phyloP scores from a whole-genome alignment of 2,329 filamentous ascomycete species.

The Beauveria brongniartii region DNA sequence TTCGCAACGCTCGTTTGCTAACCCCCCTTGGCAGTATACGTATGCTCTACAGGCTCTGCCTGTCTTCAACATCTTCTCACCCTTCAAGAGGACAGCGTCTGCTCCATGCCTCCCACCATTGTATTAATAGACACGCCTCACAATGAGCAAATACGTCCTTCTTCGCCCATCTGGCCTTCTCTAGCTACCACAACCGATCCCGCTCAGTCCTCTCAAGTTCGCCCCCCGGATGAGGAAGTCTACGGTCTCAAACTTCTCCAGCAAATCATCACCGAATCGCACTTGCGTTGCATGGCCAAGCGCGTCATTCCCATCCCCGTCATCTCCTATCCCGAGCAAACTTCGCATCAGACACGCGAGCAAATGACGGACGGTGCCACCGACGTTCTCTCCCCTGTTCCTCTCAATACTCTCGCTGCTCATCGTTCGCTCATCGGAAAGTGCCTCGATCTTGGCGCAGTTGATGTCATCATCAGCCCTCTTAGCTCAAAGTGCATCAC shows the following conservation, averaged over 20 bases:
- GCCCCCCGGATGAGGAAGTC: constrained; percentile 38
- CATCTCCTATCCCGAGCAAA: constrained; percentile 32
- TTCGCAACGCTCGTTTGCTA: constrained; percentile 12
- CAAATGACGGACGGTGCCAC: constrained; percentile 31
- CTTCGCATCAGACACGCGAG: constrained; percentile 20
- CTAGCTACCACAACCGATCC: constrained; percentile 34
- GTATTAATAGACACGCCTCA: constrained; percentile 49
- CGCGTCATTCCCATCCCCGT: constrained; percentile 49
- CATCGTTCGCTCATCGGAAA: constrained; percentile 47
- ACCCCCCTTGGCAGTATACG: constrained; percentile 35
- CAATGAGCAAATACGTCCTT: constrained; percentile 33
- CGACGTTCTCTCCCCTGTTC: constrained; percentile 21
- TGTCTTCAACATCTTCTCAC: constrained; percentile 46
- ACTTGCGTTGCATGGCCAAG: constrained; percentile 46
- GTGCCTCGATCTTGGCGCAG: constrained; percentile 78
- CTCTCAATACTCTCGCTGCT: constrained; percentile 20
- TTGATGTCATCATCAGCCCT: constrained; percentile 78
- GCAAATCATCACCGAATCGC: constrained; percentile 49
- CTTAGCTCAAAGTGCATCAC: constrained; percentile 66
- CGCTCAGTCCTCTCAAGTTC: constrained; percentile 29
- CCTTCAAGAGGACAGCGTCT: constrained; percentile 43
- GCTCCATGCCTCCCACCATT: constrained; percentile 47
- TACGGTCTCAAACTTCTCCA: constrained; percentile 49
- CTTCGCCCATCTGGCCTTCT: constrained; percentile 3
- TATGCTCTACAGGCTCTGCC: constrained; percentile 44